Conservation (phyloP, 257 asterid genomes). For the Lantana camara region DNA sequence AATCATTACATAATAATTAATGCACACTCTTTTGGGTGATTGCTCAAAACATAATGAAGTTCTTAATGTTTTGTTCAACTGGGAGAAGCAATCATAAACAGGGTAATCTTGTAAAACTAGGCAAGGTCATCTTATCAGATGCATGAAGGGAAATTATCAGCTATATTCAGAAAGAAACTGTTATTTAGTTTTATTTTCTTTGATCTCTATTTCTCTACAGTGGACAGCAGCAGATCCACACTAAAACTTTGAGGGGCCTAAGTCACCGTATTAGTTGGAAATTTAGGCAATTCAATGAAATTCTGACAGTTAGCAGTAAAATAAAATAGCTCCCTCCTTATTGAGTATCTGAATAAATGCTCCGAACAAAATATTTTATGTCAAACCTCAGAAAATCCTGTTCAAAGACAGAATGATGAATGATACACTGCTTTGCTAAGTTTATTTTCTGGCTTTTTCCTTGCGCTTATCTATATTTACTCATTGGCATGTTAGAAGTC, state of each 20-base stretch:
- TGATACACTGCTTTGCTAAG: neutral
- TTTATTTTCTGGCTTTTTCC: neutral
- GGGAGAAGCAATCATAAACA: too few species aligned
- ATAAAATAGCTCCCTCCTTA: neutral
- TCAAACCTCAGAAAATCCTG: neutral
- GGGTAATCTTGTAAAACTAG: too few species aligned
- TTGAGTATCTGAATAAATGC: neutral
- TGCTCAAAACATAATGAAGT: slow-evolving; percentile 5
- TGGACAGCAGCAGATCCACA: too few species aligned
- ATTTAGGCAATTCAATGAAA: too few species aligned
- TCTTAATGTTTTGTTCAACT: neutral
- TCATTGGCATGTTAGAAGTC: slow-evolving; percentile 3
- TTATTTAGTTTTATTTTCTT: too few species aligned
- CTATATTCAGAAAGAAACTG: too few species aligned
- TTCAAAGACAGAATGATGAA: neutral
- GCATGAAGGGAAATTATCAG: too few species aligned
- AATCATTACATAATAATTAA: neutral
- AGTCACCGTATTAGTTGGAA: too few species aligned
- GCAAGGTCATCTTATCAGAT: too few species aligned
- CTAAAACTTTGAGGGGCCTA: too few species aligned
- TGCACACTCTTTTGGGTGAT: neutral
- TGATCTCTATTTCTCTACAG: too few species aligned
- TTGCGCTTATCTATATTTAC: slow-evolving; percentile 1
- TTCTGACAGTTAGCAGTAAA: neutral
- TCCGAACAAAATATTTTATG: neutral